Evolutionary conservation across 805 yeast species (phyloP).

Genomic region (Dipodascus geniculatus): DNA sequence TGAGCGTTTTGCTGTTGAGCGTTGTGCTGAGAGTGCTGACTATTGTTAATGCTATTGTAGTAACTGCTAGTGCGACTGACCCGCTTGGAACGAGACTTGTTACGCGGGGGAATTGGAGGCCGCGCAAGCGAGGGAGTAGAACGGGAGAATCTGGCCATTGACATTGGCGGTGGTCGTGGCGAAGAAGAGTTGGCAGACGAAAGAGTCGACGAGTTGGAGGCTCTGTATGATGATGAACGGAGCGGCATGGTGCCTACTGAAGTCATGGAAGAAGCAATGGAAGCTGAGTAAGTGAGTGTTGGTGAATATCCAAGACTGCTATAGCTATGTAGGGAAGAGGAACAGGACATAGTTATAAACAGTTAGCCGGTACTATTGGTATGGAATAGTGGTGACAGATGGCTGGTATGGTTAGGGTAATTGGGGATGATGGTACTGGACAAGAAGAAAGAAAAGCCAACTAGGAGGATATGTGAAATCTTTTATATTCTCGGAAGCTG

Average conservation of each 20-base stretch:
- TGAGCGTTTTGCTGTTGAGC: too few species aligned
- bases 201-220: not conserved
- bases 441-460: not conserved
- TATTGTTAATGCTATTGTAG: too few species aligned
- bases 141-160: not conserved
- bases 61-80: too few species aligned
- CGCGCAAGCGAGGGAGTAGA: not conserved
- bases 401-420: too few species aligned
- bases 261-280: not conserved
- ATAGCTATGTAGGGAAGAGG: not conserved
- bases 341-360: too few species aligned
- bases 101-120: not conserved
- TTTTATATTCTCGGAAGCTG: not conserved
- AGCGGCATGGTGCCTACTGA: not conserved
- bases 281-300: not conserved
- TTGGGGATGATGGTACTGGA: too few species aligned
- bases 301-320: not conserved
- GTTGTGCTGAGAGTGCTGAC: too few species aligned
- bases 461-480: not conserved
- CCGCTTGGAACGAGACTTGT: not conserved
- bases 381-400: too few species aligned
- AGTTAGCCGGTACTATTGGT: too few species aligned
- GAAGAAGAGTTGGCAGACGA: not conserved
- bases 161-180: constrained; percentile 1
- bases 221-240: not conserved